Evolutionary conservation across 2,329 filamentous ascomycete genomes (phyloP), one percentile per base, ranked within the genome.

Genomic region (Pyrenochaeta sp.): DNA sequence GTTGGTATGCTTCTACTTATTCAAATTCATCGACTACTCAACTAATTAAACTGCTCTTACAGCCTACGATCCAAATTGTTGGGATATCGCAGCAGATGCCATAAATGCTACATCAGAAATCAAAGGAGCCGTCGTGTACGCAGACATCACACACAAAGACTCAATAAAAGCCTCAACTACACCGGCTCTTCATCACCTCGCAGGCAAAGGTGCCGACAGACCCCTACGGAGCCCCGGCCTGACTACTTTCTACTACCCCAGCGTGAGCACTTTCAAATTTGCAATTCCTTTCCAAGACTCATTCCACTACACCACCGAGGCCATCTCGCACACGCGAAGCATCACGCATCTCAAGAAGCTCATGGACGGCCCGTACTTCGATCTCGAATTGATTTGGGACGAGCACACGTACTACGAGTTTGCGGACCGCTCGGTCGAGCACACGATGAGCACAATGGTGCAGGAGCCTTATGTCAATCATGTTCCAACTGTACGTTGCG

Each of bases 371-470:
- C 86, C 86, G 0, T 79, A 77, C 45, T 89, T 90, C 58, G 85
- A 90, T 56, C 79, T 90, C 3, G 88, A 90, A 61, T 76, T 78
- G 3, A 85, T 90, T 42, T 91, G 87, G 88, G 86, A 89, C 3
- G 86, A 90, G 66, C 87, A 91, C 64, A 87, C 85, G 0, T 79
- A 80, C 27, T 86, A 80, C 55, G 85, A 90, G 61, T 90, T 90
- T 61, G 81, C 70, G 2, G 81, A 84, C 41, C 79, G 86, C 8
- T 82, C 80, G 1, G 86, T 88, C 0, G 82, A 83, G 52, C 80
- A 83, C 51, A 90, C 87, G 0, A 90, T 90, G 87, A 77, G 76
- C n/a, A 90, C 87, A 0, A 90, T 90, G 87, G 86, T 89, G 1
- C 76, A 85, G 39, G 84, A 89, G 66, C 87, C 87, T 3, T 89